Conservation (phyloP, 129 eudicot genomes). For the Oenanthe sinensis region DNA sequence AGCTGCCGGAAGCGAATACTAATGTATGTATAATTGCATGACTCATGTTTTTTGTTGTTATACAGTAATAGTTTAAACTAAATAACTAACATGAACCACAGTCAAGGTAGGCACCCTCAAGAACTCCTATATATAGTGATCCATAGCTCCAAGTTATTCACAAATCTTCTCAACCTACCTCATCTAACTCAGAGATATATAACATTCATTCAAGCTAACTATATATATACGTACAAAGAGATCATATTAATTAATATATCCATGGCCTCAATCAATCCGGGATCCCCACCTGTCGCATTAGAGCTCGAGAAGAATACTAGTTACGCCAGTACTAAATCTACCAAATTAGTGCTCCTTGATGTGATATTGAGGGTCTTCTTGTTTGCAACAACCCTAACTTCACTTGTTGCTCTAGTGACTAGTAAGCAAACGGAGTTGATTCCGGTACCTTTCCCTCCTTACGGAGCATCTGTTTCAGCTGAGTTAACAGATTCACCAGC, state of each 20-base stretch:
- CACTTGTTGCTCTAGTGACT: neutral
- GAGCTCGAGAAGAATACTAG: neutral
- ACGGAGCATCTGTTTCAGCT: constrained; percentile 5
- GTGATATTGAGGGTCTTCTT: neutral
- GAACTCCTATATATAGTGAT: neutral
- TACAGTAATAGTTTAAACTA: neutral
- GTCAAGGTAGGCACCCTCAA: neutral
- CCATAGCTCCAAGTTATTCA: neutral
- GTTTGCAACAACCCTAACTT: neutral
- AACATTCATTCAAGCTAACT: neutral
- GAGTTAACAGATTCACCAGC: neutral
- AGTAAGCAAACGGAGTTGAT: neutral
- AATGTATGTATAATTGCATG: neutral
- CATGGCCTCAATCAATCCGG: neutral
- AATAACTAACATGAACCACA: neutral
- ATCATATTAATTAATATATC: neutral
- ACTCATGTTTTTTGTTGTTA: neutral
- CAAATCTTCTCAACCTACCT: neutral
- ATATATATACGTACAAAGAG: neutral
- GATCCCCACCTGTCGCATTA: neutral
- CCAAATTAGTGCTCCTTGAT: neutral
- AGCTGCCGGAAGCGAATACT: too few relatives aligned
- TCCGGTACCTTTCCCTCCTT: neutral
- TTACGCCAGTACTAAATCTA: neutral
- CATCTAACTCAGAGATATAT: neutral